These are phyloP conservation scores for Waltiozyma sp. DNA, from an alignment of 1,139 yeast genomes.

Conservation along the genomic window DNA sequence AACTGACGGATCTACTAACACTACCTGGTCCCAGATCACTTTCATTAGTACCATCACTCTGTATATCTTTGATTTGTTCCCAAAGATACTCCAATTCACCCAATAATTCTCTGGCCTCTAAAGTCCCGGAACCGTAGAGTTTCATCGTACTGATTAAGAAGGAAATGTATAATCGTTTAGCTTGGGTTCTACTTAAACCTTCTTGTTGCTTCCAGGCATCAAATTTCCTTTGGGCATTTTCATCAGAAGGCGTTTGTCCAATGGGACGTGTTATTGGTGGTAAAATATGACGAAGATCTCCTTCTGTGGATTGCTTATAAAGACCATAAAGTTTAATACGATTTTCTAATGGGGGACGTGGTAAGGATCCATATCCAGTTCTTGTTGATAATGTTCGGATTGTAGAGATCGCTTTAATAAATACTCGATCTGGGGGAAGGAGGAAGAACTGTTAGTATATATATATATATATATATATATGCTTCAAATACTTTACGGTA, in stretches of 20 bases:
- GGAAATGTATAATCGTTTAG: constrained; percentile 60
- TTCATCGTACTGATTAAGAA: constrained; percentile 65
- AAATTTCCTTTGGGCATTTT: constrained; percentile 65
- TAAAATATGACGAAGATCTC: constrained; percentile 40
- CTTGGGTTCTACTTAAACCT: constrained; percentile 62
- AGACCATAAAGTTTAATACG: constrained; percentile 67
- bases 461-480: no score
- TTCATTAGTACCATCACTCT: constrained; percentile 4
- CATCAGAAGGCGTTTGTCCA: constrained; percentile 51
- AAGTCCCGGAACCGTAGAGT: constrained; percentile 55
- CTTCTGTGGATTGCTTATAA: constrained; percentile 84
- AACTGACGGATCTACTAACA: neutral
- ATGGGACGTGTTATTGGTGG: constrained; percentile 57
- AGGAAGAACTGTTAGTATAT: neutral
- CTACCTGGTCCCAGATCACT: neutral
- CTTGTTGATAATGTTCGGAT: constrained; percentile 63
- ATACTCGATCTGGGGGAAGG: constrained; percentile 47
- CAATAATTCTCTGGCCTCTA: constrained; percentile 56
- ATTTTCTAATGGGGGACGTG: constrained; percentile 71
- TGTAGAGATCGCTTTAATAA: constrained; percentile 71
- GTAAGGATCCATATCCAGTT: constrained; percentile 57
- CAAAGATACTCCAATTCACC: constrained; percentile 60
- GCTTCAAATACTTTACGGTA: neutral
- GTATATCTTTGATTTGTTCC: constrained; percentile 59
- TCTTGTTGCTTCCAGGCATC: constrained; percentile 78